phyloP scores from a whole-genome alignment of 108 stramenopile species.

The Bacterosira constricta region DNA sequence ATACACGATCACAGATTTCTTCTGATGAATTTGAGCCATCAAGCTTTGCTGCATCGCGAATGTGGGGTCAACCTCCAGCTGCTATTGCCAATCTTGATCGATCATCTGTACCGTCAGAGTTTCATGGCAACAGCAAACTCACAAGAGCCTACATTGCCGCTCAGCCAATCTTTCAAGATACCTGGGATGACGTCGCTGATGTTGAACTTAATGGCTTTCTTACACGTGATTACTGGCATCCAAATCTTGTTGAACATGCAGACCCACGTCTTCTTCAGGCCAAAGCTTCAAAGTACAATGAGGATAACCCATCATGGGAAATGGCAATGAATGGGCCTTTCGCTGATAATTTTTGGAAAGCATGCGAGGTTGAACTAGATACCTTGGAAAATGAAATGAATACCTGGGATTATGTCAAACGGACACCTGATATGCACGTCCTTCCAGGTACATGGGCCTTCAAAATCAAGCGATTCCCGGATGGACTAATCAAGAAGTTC shows the following conservation, averaged over 20 bases:
- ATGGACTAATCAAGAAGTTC: slow-evolving; percentile 48
- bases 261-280: slow-evolving; percentile 34
- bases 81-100: too few species aligned
- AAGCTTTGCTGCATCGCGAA: too few species aligned
- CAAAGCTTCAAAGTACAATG: slow-evolving; percentile 20
- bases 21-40: too few species aligned
- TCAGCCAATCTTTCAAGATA: too few species aligned
- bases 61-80: too few species aligned
- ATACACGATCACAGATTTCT: too few species aligned
- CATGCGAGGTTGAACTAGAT: slow-evolving; percentile 26
- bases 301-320: slow-evolving; percentile 40
- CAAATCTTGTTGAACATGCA: neutral
- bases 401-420: slow-evolving; percentile 28
- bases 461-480: slow-evolving; percentile 50
- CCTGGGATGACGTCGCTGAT: too few species aligned
- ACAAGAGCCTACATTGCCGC: too few species aligned
- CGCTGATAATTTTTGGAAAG: slow-evolving; percentile 32
- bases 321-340: slow-evolving; percentile 41
- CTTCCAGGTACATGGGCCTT: slow-evolving; percentile 57
- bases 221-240: neutral
- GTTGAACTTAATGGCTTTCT: too few species aligned
- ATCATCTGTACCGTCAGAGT: too few species aligned
- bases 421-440: slow-evolving; percentile 11
- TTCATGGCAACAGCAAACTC: too few species aligned
- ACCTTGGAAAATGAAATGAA: slow-evolving; percentile 19